Conservation (phyloP, 2,329 filamentous ascomycete genomes). For the Neonectria sp. region DNA sequence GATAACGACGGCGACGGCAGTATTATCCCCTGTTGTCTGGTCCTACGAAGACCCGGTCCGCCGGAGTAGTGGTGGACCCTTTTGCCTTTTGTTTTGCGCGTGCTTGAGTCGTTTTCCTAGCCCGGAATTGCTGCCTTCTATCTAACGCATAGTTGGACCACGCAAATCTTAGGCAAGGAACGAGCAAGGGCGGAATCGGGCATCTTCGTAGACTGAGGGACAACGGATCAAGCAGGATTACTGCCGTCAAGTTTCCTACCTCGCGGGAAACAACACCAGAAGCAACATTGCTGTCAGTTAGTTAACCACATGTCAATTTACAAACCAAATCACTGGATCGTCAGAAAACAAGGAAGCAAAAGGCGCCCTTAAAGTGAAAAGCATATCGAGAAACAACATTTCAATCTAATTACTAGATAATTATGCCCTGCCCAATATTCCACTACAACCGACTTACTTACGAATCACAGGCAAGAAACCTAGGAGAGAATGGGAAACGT, state of each 20-base stretch:
- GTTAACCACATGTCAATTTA: slow-evolving; percentile 30
- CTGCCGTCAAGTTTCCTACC: slow-evolving; percentile 65
- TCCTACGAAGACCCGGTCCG: slow-evolving; percentile 60
- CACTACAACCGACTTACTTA: slow-evolving; percentile 32
- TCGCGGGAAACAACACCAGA: slow-evolving; percentile 53
- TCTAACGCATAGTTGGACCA: neutral
- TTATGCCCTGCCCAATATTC: slow-evolving; percentile 22
- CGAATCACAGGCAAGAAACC: slow-evolving; percentile 39
- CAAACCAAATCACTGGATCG: slow-evolving; percentile 36
- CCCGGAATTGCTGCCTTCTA: neutral
- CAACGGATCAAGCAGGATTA: slow-evolving; percentile 75
- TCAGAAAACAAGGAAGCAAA: slow-evolving; percentile 11
- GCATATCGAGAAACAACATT: slow-evolving; percentile 7
- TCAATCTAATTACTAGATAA: slow-evolving; percentile 23
- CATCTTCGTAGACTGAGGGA: slow-evolving; percentile 67
- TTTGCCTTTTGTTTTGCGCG: slow-evolving; percentile 25
- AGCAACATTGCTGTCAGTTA: slow-evolving; percentile 42
- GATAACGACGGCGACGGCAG: slow-evolving; percentile 71
- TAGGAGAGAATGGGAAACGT: slow-evolving; percentile 42
- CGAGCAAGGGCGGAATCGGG: slow-evolving; percentile 20
- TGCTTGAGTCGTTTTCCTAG: slow-evolving; percentile 19
- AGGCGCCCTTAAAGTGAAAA: slow-evolving; percentile 20
- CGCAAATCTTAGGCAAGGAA: slow-evolving; percentile 6
- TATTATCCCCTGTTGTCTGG: slow-evolving; percentile 77
- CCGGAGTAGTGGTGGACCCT: slow-evolving; percentile 15